Percentiles rank a stretch among this genome's conserved stretches.
Evolutionary conservation across 176 grass and related monocot species (phyloP).

Genomic region (Olyra latifolia): DNA sequence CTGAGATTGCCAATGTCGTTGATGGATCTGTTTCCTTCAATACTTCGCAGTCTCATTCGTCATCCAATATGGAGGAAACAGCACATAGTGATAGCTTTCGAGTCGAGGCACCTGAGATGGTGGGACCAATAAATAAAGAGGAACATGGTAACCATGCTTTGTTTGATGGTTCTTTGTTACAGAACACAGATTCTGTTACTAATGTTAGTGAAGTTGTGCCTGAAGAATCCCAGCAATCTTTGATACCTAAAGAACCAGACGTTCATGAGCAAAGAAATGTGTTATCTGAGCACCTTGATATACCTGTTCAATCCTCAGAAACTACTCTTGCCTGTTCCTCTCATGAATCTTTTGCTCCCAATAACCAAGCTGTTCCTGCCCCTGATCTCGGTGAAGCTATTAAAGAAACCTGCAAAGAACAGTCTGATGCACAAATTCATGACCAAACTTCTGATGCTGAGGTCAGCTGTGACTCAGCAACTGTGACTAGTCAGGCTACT

Average conservation of each 20-base stretch:
- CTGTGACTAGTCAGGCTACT: conserved; percentile 34
- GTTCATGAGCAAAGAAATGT: conserved; percentile 23
- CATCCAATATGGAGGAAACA: conserved; percentile 41
- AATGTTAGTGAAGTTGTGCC: conserved; percentile 1
- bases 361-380: conserved; percentile 31
- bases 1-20: conserved; percentile 41
- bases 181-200: conserved; percentile 24
- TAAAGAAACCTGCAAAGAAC: conserved; percentile 38
- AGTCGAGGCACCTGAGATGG: conserved; percentile 26
- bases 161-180: conserved; percentile 25
- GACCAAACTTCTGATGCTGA: conserved; percentile 29
- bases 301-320: conserved; percentile 43
- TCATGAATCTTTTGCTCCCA: conserved; percentile 37
- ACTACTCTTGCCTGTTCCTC: conserved; percentile 26
- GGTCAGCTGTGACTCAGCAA: conserved; percentile 21
- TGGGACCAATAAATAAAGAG: conserved; percentile 27
- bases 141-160: conserved; percentile 9
- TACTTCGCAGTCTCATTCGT: conserved; percentile 27
- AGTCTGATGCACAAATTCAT: conserved; percentile 30
- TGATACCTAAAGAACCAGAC: conserved; percentile 35
- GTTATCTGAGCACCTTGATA: conserved; percentile 25
- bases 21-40: conserved; percentile 46
- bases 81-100: conserved; percentile 39
- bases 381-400: conserved; percentile 32
- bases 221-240: conserved; percentile 34